These are phyloP conservation scores for Sclerotiophoma versabilis DNA, from an alignment of 2,329 filamentous ascomycete species.

Conservation along the genomic window DNA sequence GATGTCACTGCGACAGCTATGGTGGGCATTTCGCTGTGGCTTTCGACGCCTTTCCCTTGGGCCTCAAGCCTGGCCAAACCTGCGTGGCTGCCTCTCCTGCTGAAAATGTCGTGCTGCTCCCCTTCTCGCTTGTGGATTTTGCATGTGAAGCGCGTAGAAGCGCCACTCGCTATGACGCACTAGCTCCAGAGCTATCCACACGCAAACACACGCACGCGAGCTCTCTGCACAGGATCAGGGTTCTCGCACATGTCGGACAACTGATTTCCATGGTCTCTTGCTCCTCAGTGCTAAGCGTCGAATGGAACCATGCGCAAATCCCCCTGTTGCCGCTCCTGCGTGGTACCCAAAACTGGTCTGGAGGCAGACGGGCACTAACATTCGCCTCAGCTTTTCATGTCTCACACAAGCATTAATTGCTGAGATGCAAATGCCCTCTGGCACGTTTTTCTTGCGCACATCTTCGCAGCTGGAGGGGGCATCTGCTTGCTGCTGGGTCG, in stretches of 20 bases:
- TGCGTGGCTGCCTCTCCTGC: background rate
- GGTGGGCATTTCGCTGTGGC: slow-evolving; percentile 2
- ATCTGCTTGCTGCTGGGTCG: too few species aligned
- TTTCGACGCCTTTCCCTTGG: slow-evolving; percentile 5
- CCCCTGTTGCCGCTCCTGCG: background rate
- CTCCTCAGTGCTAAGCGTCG: background rate
- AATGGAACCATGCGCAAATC: slow-evolving; percentile 12
- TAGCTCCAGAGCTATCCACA: background rate
- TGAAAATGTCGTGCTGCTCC: slow-evolving; percentile 11
- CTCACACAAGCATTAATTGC: background rate
- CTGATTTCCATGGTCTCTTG: background rate
- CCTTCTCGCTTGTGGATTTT: slow-evolving; percentile 10
- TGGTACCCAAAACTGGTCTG: background rate
- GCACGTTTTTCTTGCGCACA: too few species aligned
- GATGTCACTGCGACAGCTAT: slow-evolving; percentile 13
- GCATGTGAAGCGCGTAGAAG: slow-evolving; percentile 16
- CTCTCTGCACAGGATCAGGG: slow-evolving; percentile 6
- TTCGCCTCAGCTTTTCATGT: background rate
- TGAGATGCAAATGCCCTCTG: background rate
- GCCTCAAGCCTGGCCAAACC: slow-evolving; percentile 5
- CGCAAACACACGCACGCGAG: slow-evolving; percentile 13
- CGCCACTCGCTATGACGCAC: slow-evolving; percentile 1
- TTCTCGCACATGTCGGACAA: slow-evolving; percentile 3
- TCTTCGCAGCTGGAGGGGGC: too few species aligned
- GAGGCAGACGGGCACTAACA: background rate